A percentile compares a stretch with the other conserved stretches of the same genome.
Conservation (phyloP, 208 protist species). For the Wallacemonas sp. region DNA sequence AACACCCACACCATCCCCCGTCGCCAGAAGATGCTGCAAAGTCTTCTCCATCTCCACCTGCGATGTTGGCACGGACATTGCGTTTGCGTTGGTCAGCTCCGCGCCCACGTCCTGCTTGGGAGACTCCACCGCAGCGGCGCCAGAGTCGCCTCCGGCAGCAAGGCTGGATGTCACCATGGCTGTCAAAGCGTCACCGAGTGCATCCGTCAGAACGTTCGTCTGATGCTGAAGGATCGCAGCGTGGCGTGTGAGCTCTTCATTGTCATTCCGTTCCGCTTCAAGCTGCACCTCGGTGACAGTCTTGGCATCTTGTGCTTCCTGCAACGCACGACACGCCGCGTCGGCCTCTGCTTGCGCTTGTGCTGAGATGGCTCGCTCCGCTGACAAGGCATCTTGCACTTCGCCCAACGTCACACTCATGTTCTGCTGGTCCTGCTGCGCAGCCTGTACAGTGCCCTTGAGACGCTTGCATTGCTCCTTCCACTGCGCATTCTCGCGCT, state of each 20-base stretch:
- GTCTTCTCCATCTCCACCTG: slow-evolving; percentile 21
- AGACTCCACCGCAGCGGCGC: too few species aligned
- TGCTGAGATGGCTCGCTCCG: background rate
- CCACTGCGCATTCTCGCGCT: slow-evolving; percentile 5
- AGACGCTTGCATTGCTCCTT: background rate
- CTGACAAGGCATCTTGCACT: background rate
- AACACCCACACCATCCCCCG: slow-evolving; percentile 38
- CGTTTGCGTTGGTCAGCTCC: background rate
- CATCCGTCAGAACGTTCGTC: slow-evolving; percentile 26
- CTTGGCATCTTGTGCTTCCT: background rate
- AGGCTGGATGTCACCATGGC: background rate
- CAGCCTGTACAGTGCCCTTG: background rate
- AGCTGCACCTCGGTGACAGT: slow-evolving; percentile 4
- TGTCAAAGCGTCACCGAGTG: slow-evolving; percentile 20
- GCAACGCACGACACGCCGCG: background rate
- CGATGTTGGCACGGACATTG: background rate
- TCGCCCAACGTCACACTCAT: slow-evolving; percentile 15
- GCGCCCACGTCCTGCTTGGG: too few species aligned
- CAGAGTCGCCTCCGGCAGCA: background rate
- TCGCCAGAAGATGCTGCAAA: slow-evolving; percentile 54
- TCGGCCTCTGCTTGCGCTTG: background rate
- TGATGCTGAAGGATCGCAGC: slow-evolving; percentile 34
- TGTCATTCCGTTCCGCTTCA: background rate
- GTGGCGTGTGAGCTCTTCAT: background rate
- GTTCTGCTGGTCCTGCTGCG: background rate